A percentile compares a stretch with the other conserved stretches of the same genome.
phyloP scores from a whole-genome alignment of 148 eudicot species.

The Rhododendron mucronatum region DNA sequence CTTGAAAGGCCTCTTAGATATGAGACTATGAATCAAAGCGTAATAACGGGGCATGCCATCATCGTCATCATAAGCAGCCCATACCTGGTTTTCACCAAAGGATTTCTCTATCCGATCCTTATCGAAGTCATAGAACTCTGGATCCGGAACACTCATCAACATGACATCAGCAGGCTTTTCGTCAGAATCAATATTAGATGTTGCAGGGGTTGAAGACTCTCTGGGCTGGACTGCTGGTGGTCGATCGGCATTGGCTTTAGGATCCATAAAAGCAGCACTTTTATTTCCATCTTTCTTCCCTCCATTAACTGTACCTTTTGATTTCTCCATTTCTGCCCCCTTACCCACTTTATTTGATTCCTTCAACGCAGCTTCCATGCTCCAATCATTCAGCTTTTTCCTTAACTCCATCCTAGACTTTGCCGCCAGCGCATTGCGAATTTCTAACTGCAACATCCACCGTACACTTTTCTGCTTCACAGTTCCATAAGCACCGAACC shows the following conservation, averaged over 20 bases:
- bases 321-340: slow-evolving; percentile 13
- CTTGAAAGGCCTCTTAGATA: slow-evolving; percentile 63
- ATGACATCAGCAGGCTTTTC: slow-evolving; percentile 20
- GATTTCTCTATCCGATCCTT: slow-evolving; percentile 46
- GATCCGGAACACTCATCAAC: slow-evolving; percentile 55
- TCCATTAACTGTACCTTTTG: slow-evolving; percentile 19
- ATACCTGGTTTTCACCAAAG: slow-evolving; percentile 61
- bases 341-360: slow-evolving; percentile 9
- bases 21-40: slow-evolving; percentile 57
- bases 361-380: slow-evolving; percentile 15
- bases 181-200: slow-evolving; percentile 18
- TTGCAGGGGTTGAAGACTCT: slow-evolving; percentile 2
- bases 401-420: slow-evolving; percentile 47
- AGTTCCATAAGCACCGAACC: slow-evolving; percentile 4
- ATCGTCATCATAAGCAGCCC: slow-evolving; percentile 83
- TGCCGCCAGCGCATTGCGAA: slow-evolving; percentile 41
- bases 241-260: not conserved
- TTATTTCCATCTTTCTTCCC: slow-evolving; percentile 12
- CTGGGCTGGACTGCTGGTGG: not conserved
- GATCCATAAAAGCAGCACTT: slow-evolving; percentile 5
- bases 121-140: slow-evolving; percentile 73
- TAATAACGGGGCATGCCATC: slow-evolving; percentile 90
- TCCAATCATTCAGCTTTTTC: slow-evolving; percentile 37
- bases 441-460: slow-evolving; percentile 35
- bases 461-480: slow-evolving; percentile 11